Base-by-base conservation (phyloP, 352 stramenopile species). In the Phytophthora uliginosa region DNA sequence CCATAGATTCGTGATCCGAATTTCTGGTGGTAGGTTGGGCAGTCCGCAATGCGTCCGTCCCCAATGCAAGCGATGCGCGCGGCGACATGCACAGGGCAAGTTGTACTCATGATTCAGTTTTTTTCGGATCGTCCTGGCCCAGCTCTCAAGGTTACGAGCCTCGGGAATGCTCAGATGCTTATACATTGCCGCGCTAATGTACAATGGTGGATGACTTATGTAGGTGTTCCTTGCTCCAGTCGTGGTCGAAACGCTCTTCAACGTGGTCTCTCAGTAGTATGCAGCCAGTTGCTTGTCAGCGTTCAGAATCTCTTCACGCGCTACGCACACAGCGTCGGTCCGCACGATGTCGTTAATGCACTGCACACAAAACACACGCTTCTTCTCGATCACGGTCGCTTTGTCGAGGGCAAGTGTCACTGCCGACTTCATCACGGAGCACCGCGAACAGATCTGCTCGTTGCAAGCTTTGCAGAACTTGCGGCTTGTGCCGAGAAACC, bases 401-500 rank as follows among this genome's bases (percentile, higher is more conserved):
- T 59, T 38, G 51, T 71, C 57, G 4, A 63, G 31, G 1, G 59
- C 38, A 48, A 77, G 15, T 47, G 66, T 54, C 22, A 63, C 45
- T 4, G 74, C 20, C 5, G 54, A 54, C 62, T 77, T 79, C 24
- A 15, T 28, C 13, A 79, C 73, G 4, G 62, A 70, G 50, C 73
- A 76, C 4, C 73, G 51, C 18, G 58, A 59, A 33, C 73, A 79
- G 17, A 76, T 40, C 45, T 71, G 45, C 10, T 73, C 34, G 24
- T 68, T 54, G 59, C 73, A 79, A 50, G 40, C 33, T 18, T 58
- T 58, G 50, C 73, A 79, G 26, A 3, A 59, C 36, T 72, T 71
- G 1, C 68, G 68, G 45, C 59, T 76, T 40, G 62, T 79, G n/a
- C 67, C 68, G 10, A 79, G 63, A 15, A 79, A 74, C 31, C 73